These are phyloP conservation scores for Selenicereus undatus DNA, from an alignment of 148 eudicot genomes.

Conservation along the genomic window DNA sequence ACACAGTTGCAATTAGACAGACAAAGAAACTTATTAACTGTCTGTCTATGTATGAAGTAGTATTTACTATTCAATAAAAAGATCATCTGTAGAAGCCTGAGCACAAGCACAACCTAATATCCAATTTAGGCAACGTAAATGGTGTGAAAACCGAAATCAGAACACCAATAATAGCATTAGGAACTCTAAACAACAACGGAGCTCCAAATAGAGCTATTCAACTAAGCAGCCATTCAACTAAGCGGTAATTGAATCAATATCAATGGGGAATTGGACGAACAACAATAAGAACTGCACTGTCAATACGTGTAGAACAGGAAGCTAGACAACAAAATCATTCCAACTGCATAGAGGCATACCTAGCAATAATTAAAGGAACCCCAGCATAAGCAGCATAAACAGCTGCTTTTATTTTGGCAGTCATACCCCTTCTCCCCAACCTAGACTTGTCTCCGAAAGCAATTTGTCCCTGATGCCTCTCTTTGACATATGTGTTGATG, in stretches of 20 bases:
- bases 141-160: neutral
- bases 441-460: conserved; percentile 97
- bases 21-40: neutral
- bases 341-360: conserved; percentile 37
- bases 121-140: neutral
- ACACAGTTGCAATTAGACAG: neutral
- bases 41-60: neutral
- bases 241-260: neutral
- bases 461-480: conserved; percentile 64
- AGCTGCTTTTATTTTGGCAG: conserved; percentile 97
- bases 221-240: conserved; percentile 3
- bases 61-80: no score
- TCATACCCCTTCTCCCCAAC: conserved; percentile 97
- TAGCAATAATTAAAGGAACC: conserved; percentile 89
- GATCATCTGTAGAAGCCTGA: no score
- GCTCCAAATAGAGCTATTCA: neutral
- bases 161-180: neutral
- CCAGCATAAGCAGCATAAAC: conserved; percentile 80
- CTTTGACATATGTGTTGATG: conserved; percentile 74
- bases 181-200: neutral
- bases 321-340: neutral
- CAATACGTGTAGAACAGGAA: neutral
- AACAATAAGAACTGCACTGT: neutral
- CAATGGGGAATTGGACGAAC: neutral
- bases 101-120: no score